Conservation (phyloP, 2,329 filamentous ascomycete species). For the Stylonectria norvegica region DNA sequence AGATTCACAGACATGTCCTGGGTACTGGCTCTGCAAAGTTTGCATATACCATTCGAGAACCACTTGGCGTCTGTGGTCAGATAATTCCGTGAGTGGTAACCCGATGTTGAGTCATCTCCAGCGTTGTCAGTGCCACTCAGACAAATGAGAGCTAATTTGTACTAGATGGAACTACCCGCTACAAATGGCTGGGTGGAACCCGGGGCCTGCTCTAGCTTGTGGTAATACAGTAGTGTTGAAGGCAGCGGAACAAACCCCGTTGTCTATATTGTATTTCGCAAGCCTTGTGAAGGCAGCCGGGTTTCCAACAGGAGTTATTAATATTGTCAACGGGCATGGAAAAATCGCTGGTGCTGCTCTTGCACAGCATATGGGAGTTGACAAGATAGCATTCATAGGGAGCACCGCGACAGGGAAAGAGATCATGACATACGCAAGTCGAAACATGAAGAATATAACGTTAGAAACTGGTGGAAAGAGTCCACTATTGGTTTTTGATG, state of each 20-base stretch:
- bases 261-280: neutral
- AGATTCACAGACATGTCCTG: neutral
- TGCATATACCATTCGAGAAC: neutral
- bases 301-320: neutral
- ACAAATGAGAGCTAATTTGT: too few species aligned
- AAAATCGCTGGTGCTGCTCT: neutral
- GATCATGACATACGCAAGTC: too few species aligned
- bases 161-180: neutral
- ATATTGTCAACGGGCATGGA: neutral
- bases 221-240: neutral
- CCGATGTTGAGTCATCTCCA: neutral
- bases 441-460: conserved; percentile 62
- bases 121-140: neutral
- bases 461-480: conserved; percentile 61
- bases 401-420: neutral
- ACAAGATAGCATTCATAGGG: neutral
- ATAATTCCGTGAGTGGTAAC: neutral
- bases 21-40: neutral
- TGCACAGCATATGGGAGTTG: neutral
- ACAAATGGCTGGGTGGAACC: neutral
- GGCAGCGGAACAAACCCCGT: neutral
- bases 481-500: conserved; percentile 59
- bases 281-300: neutral
- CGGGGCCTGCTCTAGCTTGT: neutral
- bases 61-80: neutral